Evolutionary conservation across 2,329 filamentous ascomycete genomes (phyloP), one percentile per base, ranked within the genome.

Genomic region (Whalleya microplaca): DNA sequence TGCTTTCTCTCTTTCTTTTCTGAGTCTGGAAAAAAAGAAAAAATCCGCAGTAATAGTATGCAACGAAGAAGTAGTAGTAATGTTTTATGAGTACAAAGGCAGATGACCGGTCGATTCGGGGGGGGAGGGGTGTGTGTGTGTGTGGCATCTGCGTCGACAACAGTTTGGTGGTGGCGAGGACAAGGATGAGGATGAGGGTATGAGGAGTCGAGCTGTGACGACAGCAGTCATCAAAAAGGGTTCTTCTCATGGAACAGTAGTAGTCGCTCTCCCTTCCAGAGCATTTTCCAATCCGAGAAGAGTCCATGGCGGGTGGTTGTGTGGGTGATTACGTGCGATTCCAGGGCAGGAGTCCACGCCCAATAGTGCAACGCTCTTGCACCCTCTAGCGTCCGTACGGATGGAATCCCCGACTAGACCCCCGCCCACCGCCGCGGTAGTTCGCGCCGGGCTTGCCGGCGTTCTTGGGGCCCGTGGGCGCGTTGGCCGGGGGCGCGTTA

Each of bases 391-490:
- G 69, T 42, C 68, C 68, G 75, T 96, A 96, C 29, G 92, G 92
- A 71, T 96, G 91, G 75, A 85, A 96, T 2, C 90, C 91, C 23
- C 91, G 79, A 74, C 81, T 83, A 21, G 86, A 84, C 57, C 91
- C 90, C 59, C 91, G 81, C 18, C 94, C 92, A 49, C 94, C 94
- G 51, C 95, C 94, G 41, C 94, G 88, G 73, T 97, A 98, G 76
- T 96, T 96, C 1, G 91, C 92, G 16, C 93, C 92, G 1, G 93
- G 92, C 70, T 89, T 90, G 21, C 93, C 93, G 1, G 93, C 92
- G 69, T 98, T 99, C 82, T 96, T 96, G 3, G 95, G 95, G 0
- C 95, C 95, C 0, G 95, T 99, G 0, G 95, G 95, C 5, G 95
- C 91, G 70, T 92, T 92, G 4, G 90, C 88, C 19, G 91, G 91